phyloP scores from a whole-genome alignment of 768 basidiomycete genomes.

The Phlegmacium glaucopus region DNA sequence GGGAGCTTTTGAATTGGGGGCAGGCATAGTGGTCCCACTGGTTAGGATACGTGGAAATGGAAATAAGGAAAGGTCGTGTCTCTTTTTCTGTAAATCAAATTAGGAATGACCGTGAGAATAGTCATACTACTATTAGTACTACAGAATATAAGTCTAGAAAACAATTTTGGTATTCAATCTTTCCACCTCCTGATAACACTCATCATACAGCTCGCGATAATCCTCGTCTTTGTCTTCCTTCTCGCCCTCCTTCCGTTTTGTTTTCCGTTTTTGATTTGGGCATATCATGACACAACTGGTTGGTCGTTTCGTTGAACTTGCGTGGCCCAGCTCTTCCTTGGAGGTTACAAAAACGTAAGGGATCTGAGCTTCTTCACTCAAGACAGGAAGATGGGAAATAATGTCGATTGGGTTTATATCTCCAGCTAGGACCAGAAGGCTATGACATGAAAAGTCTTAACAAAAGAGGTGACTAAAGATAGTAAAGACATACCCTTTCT shows the following conservation, averaged over 20 bases:
- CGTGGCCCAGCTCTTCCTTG: constrained; percentile 94
- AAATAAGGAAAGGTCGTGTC: constrained; percentile 9
- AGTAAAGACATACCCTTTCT: constrained; percentile 72
- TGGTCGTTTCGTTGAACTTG: constrained; percentile 95
- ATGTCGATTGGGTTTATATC: constrained; percentile 99
- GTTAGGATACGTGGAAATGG: constrained; percentile 18
- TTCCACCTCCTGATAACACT: constrained; percentile 82
- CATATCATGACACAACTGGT: constrained; percentile 98
- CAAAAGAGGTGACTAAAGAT: neutral
- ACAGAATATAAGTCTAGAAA: constrained; percentile 35
- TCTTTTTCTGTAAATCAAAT: constrained; percentile 16
- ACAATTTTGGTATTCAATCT: constrained; percentile 70
- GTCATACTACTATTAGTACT: constrained; percentile 3
- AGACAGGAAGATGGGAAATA: constrained; percentile 91
- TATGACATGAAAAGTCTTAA: constrained; percentile 24
- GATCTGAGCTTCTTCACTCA: constrained; percentile 91
- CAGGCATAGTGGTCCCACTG: constrained; percentile 33
- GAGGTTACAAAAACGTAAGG: constrained; percentile 89
- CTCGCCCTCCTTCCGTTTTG: constrained; percentile 57
- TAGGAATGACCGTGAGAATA: constrained; percentile 19
- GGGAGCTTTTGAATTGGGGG: constrained; percentile 53
- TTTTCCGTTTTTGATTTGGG: constrained; percentile 73
- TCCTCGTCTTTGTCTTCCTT: constrained; percentile 73
- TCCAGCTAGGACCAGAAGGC: constrained; percentile 87
- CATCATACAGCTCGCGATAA: constrained; percentile 82